Conservation (phyloP, 345 rosid species). For the Acer negundo region DNA sequence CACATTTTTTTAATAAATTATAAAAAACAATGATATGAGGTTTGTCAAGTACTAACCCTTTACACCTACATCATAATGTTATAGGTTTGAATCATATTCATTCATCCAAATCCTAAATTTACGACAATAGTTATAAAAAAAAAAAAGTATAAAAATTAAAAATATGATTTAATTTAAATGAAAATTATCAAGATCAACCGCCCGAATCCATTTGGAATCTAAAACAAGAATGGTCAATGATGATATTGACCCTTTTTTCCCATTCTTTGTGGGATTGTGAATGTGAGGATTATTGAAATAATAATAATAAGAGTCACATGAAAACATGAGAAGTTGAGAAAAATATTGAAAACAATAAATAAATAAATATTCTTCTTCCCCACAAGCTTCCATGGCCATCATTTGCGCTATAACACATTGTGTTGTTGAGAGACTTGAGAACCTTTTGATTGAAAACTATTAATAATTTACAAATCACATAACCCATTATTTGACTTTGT, state of each 20-base stretch:
- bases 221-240: neutral
- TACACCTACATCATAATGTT: too few species aligned
- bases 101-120: too few species aligned
- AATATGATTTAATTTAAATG: neutral
- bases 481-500: conserved; percentile 28
- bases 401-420: conserved; percentile 28
- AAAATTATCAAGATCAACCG: neutral
- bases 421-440: neutral
- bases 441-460: neutral
- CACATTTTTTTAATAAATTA: too few species aligned
- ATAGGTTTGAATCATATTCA: too few species aligned
- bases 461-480: conserved; percentile 9
- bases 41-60: too few species aligned
- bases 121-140: too few species aligned
- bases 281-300: conserved; percentile 4
- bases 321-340: conserved; percentile 37
- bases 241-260: neutral
- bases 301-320: conserved; percentile 39
- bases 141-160: neutral
- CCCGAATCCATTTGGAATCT: neutral
- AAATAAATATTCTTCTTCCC: neutral
- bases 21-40: too few species aligned
- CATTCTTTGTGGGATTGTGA: conserved; percentile 1
- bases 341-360: conserved; percentile 20
- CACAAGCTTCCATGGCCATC: conserved; percentile 18